Percentiles rank a stretch among this genome's conserved stretches.
These are phyloP conservation scores for Capniomyces stellatus DNA, from an alignment of 371 early-diverging fungal genomes.

Conservation along the genomic window DNA sequence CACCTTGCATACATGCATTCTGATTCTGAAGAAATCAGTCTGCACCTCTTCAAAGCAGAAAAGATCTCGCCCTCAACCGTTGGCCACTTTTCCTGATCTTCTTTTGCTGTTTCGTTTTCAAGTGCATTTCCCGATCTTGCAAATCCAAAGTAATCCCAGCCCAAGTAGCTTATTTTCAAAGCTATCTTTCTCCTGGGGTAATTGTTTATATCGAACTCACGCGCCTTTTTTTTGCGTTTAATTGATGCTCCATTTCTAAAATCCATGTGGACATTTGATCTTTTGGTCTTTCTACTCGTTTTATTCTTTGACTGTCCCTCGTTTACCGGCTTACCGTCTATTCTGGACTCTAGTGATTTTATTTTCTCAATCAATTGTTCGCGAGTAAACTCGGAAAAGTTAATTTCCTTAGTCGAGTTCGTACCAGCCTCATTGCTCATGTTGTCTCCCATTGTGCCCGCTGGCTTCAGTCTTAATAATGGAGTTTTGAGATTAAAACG, in stretches of 20 bases:
- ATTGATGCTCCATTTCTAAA: neutral
- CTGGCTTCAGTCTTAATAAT: too few relatives aligned
- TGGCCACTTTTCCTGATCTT: slow-evolving; percentile 20
- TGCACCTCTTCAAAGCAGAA: slow-evolving; percentile 47
- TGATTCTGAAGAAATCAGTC: slow-evolving; percentile 41
- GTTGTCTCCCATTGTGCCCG: too few relatives aligned
- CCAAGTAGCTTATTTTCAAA: slow-evolving; percentile 76
- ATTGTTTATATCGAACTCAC: slow-evolving; percentile 56
- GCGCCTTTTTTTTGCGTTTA: slow-evolving; percentile 2
- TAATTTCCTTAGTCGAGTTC: too few relatives aligned
- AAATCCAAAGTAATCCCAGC: slow-evolving; percentile 81
- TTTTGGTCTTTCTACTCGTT: too few relatives aligned
- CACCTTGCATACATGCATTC: slow-evolving; percentile 56
- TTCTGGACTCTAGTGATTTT: too few relatives aligned
- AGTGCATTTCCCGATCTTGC: slow-evolving; percentile 39
- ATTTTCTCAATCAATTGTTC: too few relatives aligned
- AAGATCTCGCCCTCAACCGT: slow-evolving; percentile 77
- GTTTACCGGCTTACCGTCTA: too few relatives aligned
- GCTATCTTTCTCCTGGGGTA: slow-evolving; percentile 66
- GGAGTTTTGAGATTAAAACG: too few relatives aligned
- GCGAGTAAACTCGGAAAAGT: too few relatives aligned
- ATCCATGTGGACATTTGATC: neutral
- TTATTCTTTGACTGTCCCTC: too few relatives aligned
- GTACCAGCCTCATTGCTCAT: too few relatives aligned
- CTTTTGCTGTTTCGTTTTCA: neutral